Evolutionary conservation across 306 rosid genomes (phyloP).

Genomic region (Dalbergia oliveri): DNA sequence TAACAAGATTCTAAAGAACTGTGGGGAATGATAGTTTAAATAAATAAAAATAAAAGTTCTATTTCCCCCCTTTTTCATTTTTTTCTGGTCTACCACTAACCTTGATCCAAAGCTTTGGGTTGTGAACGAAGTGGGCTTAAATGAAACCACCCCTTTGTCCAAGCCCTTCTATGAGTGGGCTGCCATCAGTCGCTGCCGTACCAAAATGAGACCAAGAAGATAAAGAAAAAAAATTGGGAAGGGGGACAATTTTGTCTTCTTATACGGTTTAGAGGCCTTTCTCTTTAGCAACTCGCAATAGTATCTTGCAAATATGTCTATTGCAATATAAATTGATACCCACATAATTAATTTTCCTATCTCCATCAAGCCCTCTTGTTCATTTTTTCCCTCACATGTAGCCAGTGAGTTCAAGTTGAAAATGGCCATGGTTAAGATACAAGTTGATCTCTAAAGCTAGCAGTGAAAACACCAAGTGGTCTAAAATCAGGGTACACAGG

Average conservation of each 20-base stretch:
- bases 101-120: neutral
- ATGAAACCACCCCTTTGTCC: neutral
- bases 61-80: too few species aligned
- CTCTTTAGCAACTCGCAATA: neutral
- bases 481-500: conserved; percentile 21
- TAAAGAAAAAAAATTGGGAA: neutral
- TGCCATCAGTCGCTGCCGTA: neutral
- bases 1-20: too few species aligned
- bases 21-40: too few species aligned
- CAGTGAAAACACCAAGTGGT: conserved; percentile 55
- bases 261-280: neutral
- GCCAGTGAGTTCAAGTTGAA: neutral
- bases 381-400: neutral
- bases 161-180: conserved; percentile 9
- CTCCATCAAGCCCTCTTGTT: neutral
- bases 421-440: conserved; percentile 6
- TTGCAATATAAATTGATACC: conserved; percentile 29
- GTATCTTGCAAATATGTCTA: neutral
- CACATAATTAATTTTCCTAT: neutral
- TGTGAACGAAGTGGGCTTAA: conserved; percentile 34
- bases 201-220: neutral
- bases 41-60: neutral
- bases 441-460: conserved; percentile 48
- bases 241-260: neutral
- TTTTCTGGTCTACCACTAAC: too few species aligned